Percentiles rank a stretch among this genome's conserved stretches.
phyloP scores from a whole-genome alignment of 441 rosid genomes.

The Croton laevigatus region DNA sequence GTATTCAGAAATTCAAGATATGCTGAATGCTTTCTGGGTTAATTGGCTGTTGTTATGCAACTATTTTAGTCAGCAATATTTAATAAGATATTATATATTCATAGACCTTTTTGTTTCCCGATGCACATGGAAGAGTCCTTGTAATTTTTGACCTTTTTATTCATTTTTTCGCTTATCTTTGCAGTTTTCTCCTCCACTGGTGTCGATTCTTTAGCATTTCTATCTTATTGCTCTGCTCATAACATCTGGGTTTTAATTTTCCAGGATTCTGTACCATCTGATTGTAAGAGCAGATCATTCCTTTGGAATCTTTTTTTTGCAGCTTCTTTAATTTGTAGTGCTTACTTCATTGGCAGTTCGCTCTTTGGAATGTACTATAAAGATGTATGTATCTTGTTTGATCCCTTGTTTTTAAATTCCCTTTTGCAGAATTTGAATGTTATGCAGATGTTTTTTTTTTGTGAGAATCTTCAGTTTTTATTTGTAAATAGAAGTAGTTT shows the following conservation, averaged over 20 bases:
- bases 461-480: not conserved
- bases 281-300: slow-evolving; percentile 54
- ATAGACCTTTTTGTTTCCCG: not conserved
- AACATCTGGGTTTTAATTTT: not conserved
- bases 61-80: not conserved
- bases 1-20: not conserved
- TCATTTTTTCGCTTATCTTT: not conserved
- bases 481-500: not conserved
- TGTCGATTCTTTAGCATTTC: not conserved
- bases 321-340: slow-evolving; percentile 48
- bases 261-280: slow-evolving; percentile 42
- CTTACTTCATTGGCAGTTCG: slow-evolving; percentile 56
- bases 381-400: slow-evolving; percentile 40
- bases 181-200: not conserved
- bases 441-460: not conserved
- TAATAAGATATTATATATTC: not conserved
- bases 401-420: slow-evolving; percentile 9
- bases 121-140: not conserved
- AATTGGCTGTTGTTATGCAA: not conserved
- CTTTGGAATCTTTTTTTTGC: slow-evolving; percentile 49
- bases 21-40: not conserved
- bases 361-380: slow-evolving; percentile 44
- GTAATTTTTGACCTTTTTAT: not conserved
- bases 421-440: not conserved
- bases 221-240: not conserved